Conservation (phyloP, 202 grass and related monocot species). For the Schoenoplectus triqueter region DNA sequence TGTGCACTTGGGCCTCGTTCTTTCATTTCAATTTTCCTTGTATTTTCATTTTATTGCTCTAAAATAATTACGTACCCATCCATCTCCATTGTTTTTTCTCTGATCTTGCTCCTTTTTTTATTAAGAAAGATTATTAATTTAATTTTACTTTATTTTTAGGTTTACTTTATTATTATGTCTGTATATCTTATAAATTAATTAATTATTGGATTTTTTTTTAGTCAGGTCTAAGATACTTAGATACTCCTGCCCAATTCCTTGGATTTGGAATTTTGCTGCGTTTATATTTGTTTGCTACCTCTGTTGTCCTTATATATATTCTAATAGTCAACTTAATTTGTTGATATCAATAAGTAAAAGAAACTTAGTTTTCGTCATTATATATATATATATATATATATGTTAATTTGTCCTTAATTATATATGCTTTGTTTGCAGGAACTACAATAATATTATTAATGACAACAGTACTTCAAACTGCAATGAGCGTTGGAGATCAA, state of each 20-base stretch:
- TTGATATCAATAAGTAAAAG: neutral
- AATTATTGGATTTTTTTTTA: slow-evolving; percentile 9
- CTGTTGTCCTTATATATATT: slow-evolving; percentile 47
- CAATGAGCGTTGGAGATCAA: slow-evolving; percentile 35
- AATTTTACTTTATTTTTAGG: neutral
- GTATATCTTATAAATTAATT: neutral
- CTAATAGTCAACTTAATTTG: too few species aligned
- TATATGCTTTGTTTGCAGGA: slow-evolving; percentile 40
- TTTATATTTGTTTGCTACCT: slow-evolving; percentile 59
- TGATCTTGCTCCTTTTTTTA: neutral
- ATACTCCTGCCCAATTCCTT: slow-evolving; percentile 51
- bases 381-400: neutral
- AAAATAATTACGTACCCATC: neutral
- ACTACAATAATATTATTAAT: slow-evolving; percentile 22
- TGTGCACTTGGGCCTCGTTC: neutral
- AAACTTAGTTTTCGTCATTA: neutral
- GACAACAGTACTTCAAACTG: slow-evolving; percentile 35
- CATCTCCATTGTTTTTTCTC: neutral
- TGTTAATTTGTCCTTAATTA: neutral
- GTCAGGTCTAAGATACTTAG: slow-evolving; percentile 27
- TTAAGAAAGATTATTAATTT: neutral
- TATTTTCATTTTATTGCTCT: neutral
- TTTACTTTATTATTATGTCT: neutral
- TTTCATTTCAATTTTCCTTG: neutral
- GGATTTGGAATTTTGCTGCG: slow-evolving; percentile 87